These are phyloP conservation scores for Pseudognaphalium luteoalbum DNA, from an alignment of 129 eudicot species.

Conservation along the genomic window DNA sequence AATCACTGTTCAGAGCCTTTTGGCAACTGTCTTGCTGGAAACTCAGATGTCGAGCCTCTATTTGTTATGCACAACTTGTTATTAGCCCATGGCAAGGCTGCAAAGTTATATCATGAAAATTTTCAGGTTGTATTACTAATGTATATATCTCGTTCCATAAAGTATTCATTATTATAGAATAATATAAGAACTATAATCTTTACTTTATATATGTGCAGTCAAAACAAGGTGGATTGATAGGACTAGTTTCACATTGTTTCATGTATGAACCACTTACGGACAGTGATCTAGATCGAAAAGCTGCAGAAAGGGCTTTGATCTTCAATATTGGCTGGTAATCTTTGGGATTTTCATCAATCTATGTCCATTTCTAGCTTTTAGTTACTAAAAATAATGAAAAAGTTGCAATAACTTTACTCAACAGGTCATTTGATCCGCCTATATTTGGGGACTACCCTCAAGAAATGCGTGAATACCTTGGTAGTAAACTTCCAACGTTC, in stretches of 20 bases:
- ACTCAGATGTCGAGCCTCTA: constrained; percentile 82
- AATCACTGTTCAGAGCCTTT: constrained; percentile 76
- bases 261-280: constrained; percentile 60
- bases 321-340: constrained; percentile 61
- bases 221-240: constrained; percentile 56
- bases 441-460: constrained; percentile 85
- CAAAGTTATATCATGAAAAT: constrained; percentile 49
- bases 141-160: background rate
- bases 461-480: constrained; percentile 60
- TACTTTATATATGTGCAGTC: constrained; percentile 36
- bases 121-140: constrained; percentile 47
- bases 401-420: background rate
- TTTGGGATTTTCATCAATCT: background rate
- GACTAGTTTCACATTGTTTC: constrained; percentile 43
- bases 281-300: constrained; percentile 43
- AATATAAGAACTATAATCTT: background rate
- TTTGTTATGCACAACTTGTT: constrained; percentile 64
- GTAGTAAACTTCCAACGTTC: constrained; percentile 64
- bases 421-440: constrained; percentile 77
- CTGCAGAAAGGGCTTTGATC: constrained; percentile 54
- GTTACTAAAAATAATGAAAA: background rate
- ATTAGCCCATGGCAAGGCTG: constrained; percentile 76
- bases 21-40: constrained; percentile 66
- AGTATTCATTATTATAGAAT: background rate
- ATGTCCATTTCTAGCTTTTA: background rate